A percentile compares a stretch with the other conserved stretches of the same genome.
Evolutionary conservation across 805 yeast genomes (phyloP).

Genomic region (Myxozyma monticola): DNA sequence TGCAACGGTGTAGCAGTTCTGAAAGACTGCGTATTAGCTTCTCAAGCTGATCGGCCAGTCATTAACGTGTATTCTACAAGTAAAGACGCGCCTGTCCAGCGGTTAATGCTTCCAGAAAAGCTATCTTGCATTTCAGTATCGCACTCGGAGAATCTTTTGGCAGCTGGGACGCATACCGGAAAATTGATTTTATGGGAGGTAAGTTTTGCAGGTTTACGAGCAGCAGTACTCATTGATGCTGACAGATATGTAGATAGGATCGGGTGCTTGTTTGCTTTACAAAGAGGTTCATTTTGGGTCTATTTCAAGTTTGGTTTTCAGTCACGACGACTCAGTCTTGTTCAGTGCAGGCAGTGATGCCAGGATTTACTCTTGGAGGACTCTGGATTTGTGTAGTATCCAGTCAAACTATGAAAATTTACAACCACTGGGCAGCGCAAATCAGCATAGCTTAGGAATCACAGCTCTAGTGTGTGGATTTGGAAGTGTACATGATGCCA

Average conservation of each 20-base stretch:
- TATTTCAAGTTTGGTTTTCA: conserved; percentile 58
- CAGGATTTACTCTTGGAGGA: conserved; percentile 71
- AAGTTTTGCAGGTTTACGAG: neutral
- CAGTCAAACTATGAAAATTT: conserved; percentile 37
- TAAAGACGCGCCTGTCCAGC: conserved; percentile 40
- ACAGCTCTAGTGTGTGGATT: conserved; percentile 50
- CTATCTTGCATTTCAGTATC: conserved; percentile 56
- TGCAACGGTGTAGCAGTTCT: conserved; percentile 6
- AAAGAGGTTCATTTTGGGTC: conserved; percentile 84
- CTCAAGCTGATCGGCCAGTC: conserved; percentile 16
- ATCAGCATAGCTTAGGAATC: conserved; percentile 49
- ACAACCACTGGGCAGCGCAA: conserved; percentile 34
- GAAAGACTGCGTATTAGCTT: conserved; percentile 6
- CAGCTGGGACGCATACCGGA: conserved; percentile 76
- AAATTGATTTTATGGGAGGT: conserved; percentile 79
- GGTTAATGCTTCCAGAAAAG: conserved; percentile 81
- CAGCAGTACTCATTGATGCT: neutral
- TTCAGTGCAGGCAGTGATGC: conserved; percentile 82
- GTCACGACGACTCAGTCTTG: conserved; percentile 63
- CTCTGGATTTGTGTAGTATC: conserved; percentile 55
- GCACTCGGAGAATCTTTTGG: conserved; percentile 48
- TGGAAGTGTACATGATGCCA: conserved; percentile 60
- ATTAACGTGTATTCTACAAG: conserved; percentile 13
- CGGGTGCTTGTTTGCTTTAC: conserved; percentile 71
- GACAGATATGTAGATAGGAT: conserved; percentile 42